These are phyloP conservation scores for Lathyrus aphaca DNA, from an alignment of 306 rosid species.

Conservation along the genomic window DNA sequence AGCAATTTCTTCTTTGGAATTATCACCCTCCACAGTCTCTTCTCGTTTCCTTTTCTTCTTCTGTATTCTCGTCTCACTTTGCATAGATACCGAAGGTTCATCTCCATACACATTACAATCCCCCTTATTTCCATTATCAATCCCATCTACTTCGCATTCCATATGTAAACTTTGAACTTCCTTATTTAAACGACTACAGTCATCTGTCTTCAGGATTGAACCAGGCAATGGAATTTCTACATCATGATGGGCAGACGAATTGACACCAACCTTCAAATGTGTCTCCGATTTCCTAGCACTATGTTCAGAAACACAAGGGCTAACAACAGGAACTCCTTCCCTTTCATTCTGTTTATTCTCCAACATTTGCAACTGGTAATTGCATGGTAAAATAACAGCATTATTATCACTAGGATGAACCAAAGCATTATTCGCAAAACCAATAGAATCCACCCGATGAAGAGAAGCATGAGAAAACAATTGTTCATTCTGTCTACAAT, in stretches of 20 bases:
- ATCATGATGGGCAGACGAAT: background rate
- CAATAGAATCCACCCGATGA: slow-evolving; percentile 23
- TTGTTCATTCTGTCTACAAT: slow-evolving; percentile 23
- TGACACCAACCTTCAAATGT: slow-evolving; percentile 16
- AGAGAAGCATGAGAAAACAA: slow-evolving; percentile 33
- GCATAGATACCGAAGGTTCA: slow-evolving; percentile 10
- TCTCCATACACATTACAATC: background rate
- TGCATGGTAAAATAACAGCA: slow-evolving; percentile 12
- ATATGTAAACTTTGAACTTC: slow-evolving; percentile 23
- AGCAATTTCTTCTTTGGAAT: slow-evolving; percentile 3
- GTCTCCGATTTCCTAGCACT: slow-evolving; percentile 7
- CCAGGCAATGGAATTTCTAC: background rate
- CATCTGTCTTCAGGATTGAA: slow-evolving; percentile 10
- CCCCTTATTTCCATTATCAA: slow-evolving; percentile 23
- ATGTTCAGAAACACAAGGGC: slow-evolving; percentile 33
- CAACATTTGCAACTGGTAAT: slow-evolving; percentile 7
- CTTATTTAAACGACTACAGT: background rate
- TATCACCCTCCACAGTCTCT: background rate
- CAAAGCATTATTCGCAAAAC: slow-evolving; percentile 30
- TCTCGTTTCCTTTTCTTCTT: slow-evolving; percentile 1
- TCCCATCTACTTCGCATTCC: slow-evolving; percentile 33
- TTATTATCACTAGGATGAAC: slow-evolving; percentile 6
- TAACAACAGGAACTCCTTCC: slow-evolving; percentile 15
- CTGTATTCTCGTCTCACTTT: slow-evolving; percentile 33
- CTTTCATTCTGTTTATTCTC: slow-evolving; percentile 26